These are phyloP conservation scores for Aspergillus aculeatinus DNA, from an alignment of 2,329 filamentous ascomycete genomes.

Conservation along the genomic window DNA sequence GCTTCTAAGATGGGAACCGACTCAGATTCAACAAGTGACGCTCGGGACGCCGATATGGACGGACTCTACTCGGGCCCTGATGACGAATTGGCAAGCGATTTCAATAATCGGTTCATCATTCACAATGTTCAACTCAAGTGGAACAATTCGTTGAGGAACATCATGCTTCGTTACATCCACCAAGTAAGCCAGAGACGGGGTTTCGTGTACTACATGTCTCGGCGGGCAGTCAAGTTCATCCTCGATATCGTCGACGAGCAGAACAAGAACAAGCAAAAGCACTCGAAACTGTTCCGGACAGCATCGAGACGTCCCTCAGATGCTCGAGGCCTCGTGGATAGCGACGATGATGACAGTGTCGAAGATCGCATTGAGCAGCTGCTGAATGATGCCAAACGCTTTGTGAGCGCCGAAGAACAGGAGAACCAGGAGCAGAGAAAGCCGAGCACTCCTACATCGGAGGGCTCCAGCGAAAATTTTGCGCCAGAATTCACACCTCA, in stretches of 20 bases:
- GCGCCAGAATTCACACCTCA: slow-evolving; percentile 84
- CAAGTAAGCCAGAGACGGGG: slow-evolving; percentile 94
- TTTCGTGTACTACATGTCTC: slow-evolving; percentile 96
- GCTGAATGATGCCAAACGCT: slow-evolving; percentile 77
- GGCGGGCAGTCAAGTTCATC: slow-evolving; percentile 95
- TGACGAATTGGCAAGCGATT: slow-evolving; percentile 86
- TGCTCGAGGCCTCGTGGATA: slow-evolving; percentile 38
- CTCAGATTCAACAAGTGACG: slow-evolving; percentile 52
- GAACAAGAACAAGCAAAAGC: slow-evolving; percentile 63
- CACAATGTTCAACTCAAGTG: slow-evolving; percentile 98
- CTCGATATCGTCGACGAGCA: slow-evolving; percentile 96
- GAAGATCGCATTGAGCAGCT: slow-evolving; percentile 85
- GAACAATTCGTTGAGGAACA: slow-evolving; percentile 95
- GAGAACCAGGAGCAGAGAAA: slow-evolving; percentile 46
- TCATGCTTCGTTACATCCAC: slow-evolving; percentile 94
- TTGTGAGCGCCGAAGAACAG: slow-evolving; percentile 70
- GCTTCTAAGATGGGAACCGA: slow-evolving; percentile 30
- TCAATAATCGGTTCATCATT: slow-evolving; percentile 96
- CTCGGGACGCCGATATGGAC: slow-evolving; percentile 52
- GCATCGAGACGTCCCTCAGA: slow-evolving; percentile 25
- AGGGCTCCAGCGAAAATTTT: slow-evolving; percentile 69
- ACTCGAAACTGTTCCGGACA: slow-evolving; percentile 34
- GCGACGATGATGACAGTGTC: slow-evolving; percentile 65
- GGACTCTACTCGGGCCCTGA: slow-evolving; percentile 67
- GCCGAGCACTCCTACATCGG: slow-evolving; percentile 32